A percentile compares a stretch with the other conserved stretches of the same genome.
phyloP scores from a whole-genome alignment of 2,329 filamentous ascomycete species.

The Nannizziopsis arthrosporioides region DNA sequence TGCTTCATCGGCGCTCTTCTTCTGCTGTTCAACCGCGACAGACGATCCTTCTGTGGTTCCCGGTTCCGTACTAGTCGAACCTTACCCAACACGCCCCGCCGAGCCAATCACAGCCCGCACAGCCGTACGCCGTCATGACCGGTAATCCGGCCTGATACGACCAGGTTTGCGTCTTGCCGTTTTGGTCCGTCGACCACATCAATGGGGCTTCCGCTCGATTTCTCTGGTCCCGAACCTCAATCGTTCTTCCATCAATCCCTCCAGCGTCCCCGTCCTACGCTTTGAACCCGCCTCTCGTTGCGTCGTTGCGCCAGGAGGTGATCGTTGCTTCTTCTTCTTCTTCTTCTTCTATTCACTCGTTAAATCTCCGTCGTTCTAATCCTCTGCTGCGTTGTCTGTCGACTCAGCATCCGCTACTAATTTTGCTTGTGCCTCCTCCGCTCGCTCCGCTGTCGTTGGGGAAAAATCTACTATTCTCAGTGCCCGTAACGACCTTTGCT shows the following conservation, averaged over 20 bases:
- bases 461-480: neutral
- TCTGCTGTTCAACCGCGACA: too few relatives aligned
- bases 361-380: neutral
- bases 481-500: too few relatives aligned
- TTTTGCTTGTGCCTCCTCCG: neutral
- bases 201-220: too few relatives aligned
- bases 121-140: neutral
- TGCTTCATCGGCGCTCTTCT: too few relatives aligned
- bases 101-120: neutral
- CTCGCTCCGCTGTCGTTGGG: slow-evolving; percentile 1
- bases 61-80: too few relatives aligned
- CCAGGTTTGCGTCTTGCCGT: neutral
- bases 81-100: neutral
- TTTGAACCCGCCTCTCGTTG: neutral
- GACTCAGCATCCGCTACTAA: neutral
- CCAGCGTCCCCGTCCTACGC: neutral
- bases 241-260: neutral
- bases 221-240: too few relatives aligned
- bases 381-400: neutral
- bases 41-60: too few relatives aligned
- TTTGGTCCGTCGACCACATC: neutral
- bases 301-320: neutral
- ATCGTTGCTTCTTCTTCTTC: neutral
- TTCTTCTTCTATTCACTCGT: slow-evolving; percentile 5
- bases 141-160: slow-evolving; percentile 8